phyloP scores from a whole-genome alignment of 768 basidiomycete genomes.

The Auricularia auricula-judae region DNA sequence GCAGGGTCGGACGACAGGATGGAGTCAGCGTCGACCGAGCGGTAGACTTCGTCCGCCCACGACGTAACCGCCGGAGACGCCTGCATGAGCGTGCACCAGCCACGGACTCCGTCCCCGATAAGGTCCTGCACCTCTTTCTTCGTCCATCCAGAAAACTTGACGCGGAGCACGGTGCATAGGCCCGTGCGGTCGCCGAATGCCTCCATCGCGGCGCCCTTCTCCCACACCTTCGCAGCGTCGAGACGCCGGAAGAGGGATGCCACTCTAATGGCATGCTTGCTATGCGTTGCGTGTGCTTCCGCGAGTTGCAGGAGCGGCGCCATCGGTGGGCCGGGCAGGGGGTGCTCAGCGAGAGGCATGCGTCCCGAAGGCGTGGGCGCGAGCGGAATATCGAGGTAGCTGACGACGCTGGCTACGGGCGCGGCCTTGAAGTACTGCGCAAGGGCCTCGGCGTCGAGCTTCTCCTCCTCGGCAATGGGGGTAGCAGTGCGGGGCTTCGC shows the following conservation, averaged over 20 bases:
- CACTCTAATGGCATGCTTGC: constrained; percentile 50
- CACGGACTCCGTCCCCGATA: constrained; percentile 58
- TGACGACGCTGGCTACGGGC: constrained; percentile 33
- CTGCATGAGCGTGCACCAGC: constrained; percentile 71
- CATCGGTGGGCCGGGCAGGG: constrained; percentile 13
- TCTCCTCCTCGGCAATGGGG: constrained; percentile 15
- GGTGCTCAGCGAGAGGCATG: constrained; percentile 37
- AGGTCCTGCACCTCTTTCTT: constrained; percentile 51
- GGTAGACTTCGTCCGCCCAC: constrained; percentile 11
- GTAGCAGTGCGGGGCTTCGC: constrained; percentile 4
- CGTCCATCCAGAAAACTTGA: constrained; percentile 69
- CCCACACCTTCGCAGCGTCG: constrained; percentile 61
- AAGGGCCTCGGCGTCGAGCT: constrained; percentile 15
- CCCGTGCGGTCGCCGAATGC: constrained; percentile 48
- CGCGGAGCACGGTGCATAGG: constrained; percentile 52
- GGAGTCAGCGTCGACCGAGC: constrained; percentile 19
- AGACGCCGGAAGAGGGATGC: constrained; percentile 59
- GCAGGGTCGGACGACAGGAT: constrained; percentile 14
- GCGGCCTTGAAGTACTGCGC: constrained; percentile 51
- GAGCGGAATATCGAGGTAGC: constrained; percentile 63
- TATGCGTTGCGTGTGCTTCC: constrained; percentile 40
- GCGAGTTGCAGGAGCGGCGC: constrained; percentile 31
- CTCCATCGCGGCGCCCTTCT: constrained; percentile 45
- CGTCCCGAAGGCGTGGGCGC: constrained; percentile 62
- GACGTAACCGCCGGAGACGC: constrained; percentile 5